Base-by-base conservation (phyloP, 257 asterid species). In the Cordia subcordata region DNA sequence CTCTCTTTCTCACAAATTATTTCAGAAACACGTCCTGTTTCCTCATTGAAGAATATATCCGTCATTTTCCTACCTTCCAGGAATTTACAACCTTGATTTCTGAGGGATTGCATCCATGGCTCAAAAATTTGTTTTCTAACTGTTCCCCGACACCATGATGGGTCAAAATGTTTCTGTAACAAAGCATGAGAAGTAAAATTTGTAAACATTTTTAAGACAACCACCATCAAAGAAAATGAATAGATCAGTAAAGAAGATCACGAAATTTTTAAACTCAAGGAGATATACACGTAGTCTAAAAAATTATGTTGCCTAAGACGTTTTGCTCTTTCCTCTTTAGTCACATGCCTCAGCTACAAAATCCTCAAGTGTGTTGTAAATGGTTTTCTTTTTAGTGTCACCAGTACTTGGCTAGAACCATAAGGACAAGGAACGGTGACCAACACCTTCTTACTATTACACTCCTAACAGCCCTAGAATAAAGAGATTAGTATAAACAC, bases 1-100 rank as follows among this genome's bases (percentile, higher is more conserved):
- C 73, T 77, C 72, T 82, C 94, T 69, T 75, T 84, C 33, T 65
- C 94, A 63, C 89, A 85, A 49, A 72, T 69, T 53, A 85, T 71
- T 69, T 74, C 77, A 37, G 80, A 66, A 38, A 79, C 23, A 61
- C 83, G 47, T 15, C 83, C 80, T 16, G 79, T 73, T 66, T 82
- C 82, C 65, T 82, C 83, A 38, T 76, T 54, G 18, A 82, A 53
- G 49, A 66, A 55, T 5, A 85, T 21, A 51, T 82, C 87, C 5
- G 86, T 84, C 21, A 81, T 84, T 63, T 60, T 75, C 71, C 82
- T 79, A 40, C 85, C 86, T 60, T 71, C 82, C 14, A 79, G 72
- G 58, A 81, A 66, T 67, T 75, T 77, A 70, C 93, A 79, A 20
- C 93, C 86, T 63, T 68, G 74, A 40, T 59, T 46, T 69, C 73